These are phyloP conservation scores for Phytophthora colocasiae DNA, from an alignment of 352 stramenopile species.

Conservation along the genomic window DNA sequence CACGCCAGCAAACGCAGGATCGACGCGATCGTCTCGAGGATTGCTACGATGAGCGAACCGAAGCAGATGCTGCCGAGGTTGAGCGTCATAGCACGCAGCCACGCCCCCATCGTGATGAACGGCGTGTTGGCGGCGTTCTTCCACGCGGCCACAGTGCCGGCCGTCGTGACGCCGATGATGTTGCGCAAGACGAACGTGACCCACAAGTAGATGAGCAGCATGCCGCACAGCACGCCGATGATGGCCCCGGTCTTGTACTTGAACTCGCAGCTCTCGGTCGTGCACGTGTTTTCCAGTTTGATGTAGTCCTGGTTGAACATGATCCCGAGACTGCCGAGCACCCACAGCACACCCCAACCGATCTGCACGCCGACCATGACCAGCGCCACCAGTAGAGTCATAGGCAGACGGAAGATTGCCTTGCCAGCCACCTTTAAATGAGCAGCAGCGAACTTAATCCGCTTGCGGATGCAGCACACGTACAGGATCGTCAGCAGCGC, in stretches of 20 bases:
- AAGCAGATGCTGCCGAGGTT: constrained; percentile 95
- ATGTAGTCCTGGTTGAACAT: constrained; percentile 83
- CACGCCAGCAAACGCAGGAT: constrained; percentile 74
- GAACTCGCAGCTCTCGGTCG: constrained; percentile 54
- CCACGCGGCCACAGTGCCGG: constrained; percentile 93
- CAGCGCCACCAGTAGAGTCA: constrained; percentile 85
- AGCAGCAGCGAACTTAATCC: constrained; percentile 93
- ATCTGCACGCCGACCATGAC: constrained; percentile 88
- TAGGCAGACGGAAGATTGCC: constrained; percentile 86
- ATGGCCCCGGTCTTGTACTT: constrained; percentile 53
- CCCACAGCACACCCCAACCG: constrained; percentile 88
- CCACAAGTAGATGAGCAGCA: constrained; percentile 96
- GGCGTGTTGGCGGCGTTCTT: constrained; percentile 75
- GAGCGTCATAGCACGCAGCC: constrained; percentile 83
- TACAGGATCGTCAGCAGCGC: constrained; percentile 66
- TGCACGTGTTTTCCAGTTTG: constrained; percentile 61
- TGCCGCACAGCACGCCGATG: constrained; percentile 81
- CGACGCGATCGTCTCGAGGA: constrained; percentile 83
- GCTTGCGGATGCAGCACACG: constrained; percentile 73
- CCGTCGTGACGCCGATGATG: constrained; percentile 89
- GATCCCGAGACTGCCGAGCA: constrained; percentile 81
- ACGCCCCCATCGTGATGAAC: constrained; percentile 82
- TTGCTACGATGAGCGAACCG: constrained; percentile 91
- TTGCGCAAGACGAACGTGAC: constrained; percentile 87
- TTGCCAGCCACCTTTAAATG: constrained; percentile 91